phyloP scores from a whole-genome alignment of 768 basidiomycete genomes.

The Auricularia cornea region DNA sequence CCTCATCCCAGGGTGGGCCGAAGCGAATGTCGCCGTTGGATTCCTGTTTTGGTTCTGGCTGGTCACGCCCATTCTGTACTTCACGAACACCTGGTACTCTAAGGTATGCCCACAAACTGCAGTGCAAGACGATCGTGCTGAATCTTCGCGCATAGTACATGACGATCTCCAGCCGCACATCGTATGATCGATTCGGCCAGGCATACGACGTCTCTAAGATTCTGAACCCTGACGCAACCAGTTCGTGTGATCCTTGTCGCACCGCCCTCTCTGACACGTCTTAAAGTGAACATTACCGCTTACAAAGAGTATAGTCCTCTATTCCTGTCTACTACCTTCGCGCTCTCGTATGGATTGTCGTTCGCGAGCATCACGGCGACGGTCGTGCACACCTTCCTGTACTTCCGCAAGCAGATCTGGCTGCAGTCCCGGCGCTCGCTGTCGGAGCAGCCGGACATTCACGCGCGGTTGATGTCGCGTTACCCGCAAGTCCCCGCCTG shows the following conservation, averaged over 20 bases:
- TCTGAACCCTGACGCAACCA: slow-evolving; percentile 43
- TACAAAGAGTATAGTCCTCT: slow-evolving; percentile 55
- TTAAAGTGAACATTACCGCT: slow-evolving; percentile 42
- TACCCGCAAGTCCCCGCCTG: slow-evolving; percentile 77
- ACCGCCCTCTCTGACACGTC: neutral
- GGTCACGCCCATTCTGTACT: slow-evolving; percentile 51
- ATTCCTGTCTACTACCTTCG: slow-evolving; percentile 62
- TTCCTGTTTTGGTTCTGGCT: slow-evolving; percentile 66
- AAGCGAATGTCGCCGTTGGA: slow-evolving; percentile 56
- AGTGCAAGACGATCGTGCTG: slow-evolving; percentile 9
- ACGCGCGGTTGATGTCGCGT: slow-evolving; percentile 71
- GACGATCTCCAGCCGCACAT: slow-evolving; percentile 48
- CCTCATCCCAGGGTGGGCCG: slow-evolving; percentile 45
- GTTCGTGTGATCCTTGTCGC: slow-evolving; percentile 11
- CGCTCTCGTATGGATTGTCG: slow-evolving; percentile 72
- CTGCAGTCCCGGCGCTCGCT: slow-evolving; percentile 59
- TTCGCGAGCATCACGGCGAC: slow-evolving; percentile 77
- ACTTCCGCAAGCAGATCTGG: slow-evolving; percentile 75
- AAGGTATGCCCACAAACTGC: slow-evolving; percentile 10
- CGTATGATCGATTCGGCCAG: slow-evolving; percentile 70
- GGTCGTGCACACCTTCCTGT: slow-evolving; percentile 60
- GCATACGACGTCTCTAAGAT: slow-evolving; percentile 54
- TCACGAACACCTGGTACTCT: slow-evolving; percentile 55
- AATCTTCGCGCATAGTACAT: slow-evolving; percentile 12
- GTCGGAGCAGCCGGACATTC: slow-evolving; percentile 75